Base-by-base conservation (phyloP, 257 asterid species). In the Leonotis leonurus region DNA sequence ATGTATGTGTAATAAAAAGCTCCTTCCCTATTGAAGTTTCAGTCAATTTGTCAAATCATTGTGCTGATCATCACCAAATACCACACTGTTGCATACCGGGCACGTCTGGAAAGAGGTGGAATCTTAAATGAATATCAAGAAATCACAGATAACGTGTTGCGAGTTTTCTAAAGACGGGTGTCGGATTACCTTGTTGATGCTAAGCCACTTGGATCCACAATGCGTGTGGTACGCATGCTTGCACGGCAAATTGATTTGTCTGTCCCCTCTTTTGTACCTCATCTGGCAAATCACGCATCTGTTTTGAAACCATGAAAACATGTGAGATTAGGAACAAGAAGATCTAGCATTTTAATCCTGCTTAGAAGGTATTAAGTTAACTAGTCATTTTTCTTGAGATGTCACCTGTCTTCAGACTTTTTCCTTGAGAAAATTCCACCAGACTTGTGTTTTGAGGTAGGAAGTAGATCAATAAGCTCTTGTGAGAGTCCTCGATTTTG, bases 261-360 rank as follows among this genome's bases (percentile, higher is more conserved):
- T 73, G 61, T 89, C 97, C 20, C 97, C 95, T 72, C 94, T 74
- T 85, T 83, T 89, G 21, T 89, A 89, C 52, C 80, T 80, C 95
- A 87, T 87, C 75, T 90, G 96, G 77, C 97, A 90, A 65, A 90
- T 90, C 35, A 90, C 95, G 18, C 97, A 90, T 68, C 97, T 90
- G 82, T 62, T 73, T 45, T 60, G 25, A 50, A 56, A 51, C 26
- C 58, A 43, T 6, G 32, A 62, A 39, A 7, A 17, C 8, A 35
- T 27, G 14, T 6, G 20, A 53, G 43, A 45, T 32, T 61, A 50
- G 8, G 18, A 30, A 13, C 40, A 41, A 49, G 30, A 18, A 20
- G n/a, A 22, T 21, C 35, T 30, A 10, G 35, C 67, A 48, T 24
- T 44, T 52, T 13, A 26, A 22, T 24, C 56, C 16, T 30, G 32